Conservation (phyloP, 2,329 filamentous ascomycete genomes). For the Sarocladiaceae sp. region DNA sequence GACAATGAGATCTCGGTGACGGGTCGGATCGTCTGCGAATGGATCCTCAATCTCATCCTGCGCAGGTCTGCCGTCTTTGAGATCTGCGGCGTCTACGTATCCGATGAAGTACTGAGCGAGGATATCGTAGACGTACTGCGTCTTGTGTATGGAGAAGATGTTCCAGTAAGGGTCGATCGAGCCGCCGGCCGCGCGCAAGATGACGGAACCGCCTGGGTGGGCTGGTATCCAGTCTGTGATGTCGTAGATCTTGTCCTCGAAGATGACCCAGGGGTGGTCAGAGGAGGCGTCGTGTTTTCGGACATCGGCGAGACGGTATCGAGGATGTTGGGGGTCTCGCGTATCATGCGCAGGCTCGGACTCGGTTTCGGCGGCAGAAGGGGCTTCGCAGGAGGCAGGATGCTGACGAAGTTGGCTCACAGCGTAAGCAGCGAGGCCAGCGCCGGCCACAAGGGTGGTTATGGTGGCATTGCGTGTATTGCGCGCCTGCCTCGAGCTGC, state of each 20-base stretch:
- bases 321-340: slow-evolving; percentile 37
- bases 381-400: not conserved
- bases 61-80: slow-evolving; percentile 38
- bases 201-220: slow-evolving; percentile 63
- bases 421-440: slow-evolving; percentile 1
- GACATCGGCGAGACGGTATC: slow-evolving; percentile 44
- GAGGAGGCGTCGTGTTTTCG: slow-evolving; percentile 47
- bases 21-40: slow-evolving; percentile 45
- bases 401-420: not conserved
- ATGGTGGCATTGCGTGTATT: not conserved
- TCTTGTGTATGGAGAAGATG: slow-evolving; percentile 64
- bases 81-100: slow-evolving; percentile 50
- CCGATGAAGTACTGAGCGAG: slow-evolving; percentile 60
- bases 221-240: slow-evolving; percentile 62
- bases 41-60: slow-evolving; percentile 52
- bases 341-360: slow-evolving; percentile 13
- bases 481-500: not conserved
- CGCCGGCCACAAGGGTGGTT: slow-evolving; percentile 1
- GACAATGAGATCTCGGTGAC: slow-evolving; percentile 44
- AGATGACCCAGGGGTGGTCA: slow-evolving; percentile 56
- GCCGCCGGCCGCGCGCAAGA: slow-evolving; percentile 57
- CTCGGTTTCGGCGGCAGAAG: not conserved
- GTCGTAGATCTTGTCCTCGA: slow-evolving; percentile 59
- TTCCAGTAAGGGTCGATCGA: slow-evolving; percentile 64
- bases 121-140: slow-evolving; percentile 57